A percentile compares a stretch with the other conserved stretches of the same genome.
Conservation (phyloP, 257 asterid species). For the Vinca minor region DNA sequence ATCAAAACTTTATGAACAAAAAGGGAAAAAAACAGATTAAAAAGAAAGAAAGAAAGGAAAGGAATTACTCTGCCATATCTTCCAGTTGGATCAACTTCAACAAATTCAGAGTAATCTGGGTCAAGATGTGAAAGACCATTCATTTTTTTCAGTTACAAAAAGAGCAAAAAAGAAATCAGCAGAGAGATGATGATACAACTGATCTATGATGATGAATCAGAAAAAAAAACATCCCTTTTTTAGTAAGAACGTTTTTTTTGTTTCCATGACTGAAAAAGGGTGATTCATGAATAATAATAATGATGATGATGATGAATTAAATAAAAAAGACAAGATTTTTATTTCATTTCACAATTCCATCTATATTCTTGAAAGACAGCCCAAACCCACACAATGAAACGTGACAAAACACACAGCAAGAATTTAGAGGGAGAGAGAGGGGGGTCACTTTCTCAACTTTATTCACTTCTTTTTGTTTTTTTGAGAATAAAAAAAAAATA, state of each 20-base stretch:
- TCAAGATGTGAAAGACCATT: slow-evolving; percentile 28
- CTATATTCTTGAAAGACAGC: slow-evolving; percentile 11
- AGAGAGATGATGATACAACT: slow-evolving; percentile 11
- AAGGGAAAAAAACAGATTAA: too few relatives aligned
- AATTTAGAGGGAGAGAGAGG: slow-evolving; percentile 22
- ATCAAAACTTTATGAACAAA: slow-evolving; percentile 8
- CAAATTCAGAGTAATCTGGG: slow-evolving; percentile 34
- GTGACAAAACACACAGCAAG: too few relatives aligned
- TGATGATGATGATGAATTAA: slow-evolving; percentile 7
- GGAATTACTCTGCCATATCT: slow-evolving; percentile 45
- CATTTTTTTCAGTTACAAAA: slow-evolving; percentile 19
- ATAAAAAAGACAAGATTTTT: slow-evolving; percentile 16
- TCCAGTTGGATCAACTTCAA: slow-evolving; percentile 51
- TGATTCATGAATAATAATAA: background rate
- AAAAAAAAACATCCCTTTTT: background rate
- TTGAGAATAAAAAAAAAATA: slow-evolving; percentile 3
- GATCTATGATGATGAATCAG: slow-evolving; percentile 1
- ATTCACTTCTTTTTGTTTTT: background rate
- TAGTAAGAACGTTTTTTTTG: background rate
- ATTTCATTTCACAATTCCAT: slow-evolving; percentile 18
- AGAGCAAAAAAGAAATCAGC: slow-evolving; percentile 11
- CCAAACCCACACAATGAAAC: slow-evolving; percentile 17
- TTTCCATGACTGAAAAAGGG: slow-evolving; percentile 9
- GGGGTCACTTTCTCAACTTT: slow-evolving; percentile 15
- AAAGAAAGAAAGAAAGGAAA: background rate